Evolutionary conservation across 2,329 filamentous ascomycete species (phyloP).

Genomic region (Trichoderma brevicompactum): DNA sequence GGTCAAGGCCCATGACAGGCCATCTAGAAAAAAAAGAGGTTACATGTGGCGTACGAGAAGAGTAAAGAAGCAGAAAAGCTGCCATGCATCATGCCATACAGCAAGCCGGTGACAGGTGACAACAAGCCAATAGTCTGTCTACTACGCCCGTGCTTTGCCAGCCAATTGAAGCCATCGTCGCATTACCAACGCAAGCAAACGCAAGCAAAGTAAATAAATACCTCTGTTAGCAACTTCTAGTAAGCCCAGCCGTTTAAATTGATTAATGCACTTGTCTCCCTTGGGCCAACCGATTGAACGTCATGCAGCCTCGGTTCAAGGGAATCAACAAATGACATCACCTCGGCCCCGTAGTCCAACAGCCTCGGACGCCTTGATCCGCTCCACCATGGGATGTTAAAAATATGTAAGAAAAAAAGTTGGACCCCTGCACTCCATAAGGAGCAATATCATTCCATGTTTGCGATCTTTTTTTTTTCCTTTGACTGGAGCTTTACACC

Average conservation of each 20-base stretch:
- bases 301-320: constrained; percentile 20
- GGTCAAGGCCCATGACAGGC: not conserved
- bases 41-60: not conserved
- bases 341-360: no score
- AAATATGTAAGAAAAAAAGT: not conserved
- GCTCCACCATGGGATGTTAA: no score
- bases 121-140: not conserved
- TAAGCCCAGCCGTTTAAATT: not conserved
- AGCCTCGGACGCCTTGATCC: no score
- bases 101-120: not conserved
- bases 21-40: not conserved
- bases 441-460: no score
- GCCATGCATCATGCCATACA: not conserved
- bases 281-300: no score
- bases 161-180: not conserved
- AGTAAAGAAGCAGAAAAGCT: not conserved
- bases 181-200: no score
- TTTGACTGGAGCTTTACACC: not conserved
- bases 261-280: not conserved
- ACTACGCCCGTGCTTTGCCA: no score
- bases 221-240: not conserved
- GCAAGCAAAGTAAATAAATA: not conserved
- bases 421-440: no score
- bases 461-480: no score
- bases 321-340: constrained; percentile 6